These are phyloP conservation scores for Vanderwaltozyma yarrowii DNA, from an alignment of 805 yeast genomes.

Conservation along the genomic window DNA sequence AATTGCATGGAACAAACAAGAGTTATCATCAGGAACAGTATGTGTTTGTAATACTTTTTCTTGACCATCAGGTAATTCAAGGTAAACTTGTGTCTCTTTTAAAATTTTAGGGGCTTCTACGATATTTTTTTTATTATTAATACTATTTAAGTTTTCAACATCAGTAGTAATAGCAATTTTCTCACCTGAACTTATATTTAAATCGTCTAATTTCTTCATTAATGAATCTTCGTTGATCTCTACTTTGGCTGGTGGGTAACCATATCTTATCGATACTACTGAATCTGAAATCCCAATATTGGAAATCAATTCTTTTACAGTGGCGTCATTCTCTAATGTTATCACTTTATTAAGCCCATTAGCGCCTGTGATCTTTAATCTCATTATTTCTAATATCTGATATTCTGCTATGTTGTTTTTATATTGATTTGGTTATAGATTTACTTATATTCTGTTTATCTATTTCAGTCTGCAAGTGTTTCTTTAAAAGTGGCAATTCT, in stretches of 20 bases:
- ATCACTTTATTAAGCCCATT: constrained; percentile 26
- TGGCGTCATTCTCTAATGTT: constrained; percentile 30
- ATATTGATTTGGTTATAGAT: too few species aligned
- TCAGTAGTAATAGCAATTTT: constrained; percentile 30
- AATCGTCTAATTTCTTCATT: constrained; percentile 23
- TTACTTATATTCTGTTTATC: too few species aligned
- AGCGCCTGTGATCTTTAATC: constrained; percentile 29
- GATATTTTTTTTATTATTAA: neutral
- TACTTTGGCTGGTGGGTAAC: constrained; percentile 52
- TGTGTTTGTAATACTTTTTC: constrained; percentile 38
- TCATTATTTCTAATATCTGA: constrained; percentile 30
- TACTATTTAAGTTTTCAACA: neutral
- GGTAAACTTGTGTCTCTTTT: constrained; percentile 6
- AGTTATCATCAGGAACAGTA: constrained; percentile 65
- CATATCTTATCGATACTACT: constrained; percentile 33
- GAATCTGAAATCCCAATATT: constrained; percentile 7
- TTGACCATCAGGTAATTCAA: constrained; percentile 8
- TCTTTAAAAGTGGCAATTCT: too few species aligned
- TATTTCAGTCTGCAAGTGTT: too few species aligned
- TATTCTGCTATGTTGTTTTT: too few species aligned
- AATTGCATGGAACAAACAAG: constrained; percentile 63
- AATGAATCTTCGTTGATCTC: constrained; percentile 19
- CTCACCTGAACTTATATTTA: constrained; percentile 51
- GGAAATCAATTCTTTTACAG: constrained; percentile 26
- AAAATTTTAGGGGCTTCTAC: neutral